Evolutionary conservation across 129 eudicot species (phyloP), one percentile per base, ranked within the genome.

Genomic region (Calendula officinalis): DNA sequence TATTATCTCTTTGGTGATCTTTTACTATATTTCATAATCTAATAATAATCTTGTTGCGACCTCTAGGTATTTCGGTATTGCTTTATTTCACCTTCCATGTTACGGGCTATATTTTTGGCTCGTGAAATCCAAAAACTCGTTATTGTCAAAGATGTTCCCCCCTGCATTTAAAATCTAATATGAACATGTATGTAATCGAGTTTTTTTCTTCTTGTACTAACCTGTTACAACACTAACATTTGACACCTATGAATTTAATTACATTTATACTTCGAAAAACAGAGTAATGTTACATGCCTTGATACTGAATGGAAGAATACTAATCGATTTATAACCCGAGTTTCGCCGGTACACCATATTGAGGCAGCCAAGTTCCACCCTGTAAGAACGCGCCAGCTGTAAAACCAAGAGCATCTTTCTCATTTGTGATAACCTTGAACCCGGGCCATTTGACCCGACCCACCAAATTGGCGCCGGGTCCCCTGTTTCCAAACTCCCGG

Each of bases 11-110:
- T 32, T 0, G 22, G 45, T 40, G 10, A 12, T 47, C 47, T 9
- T 37, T 70, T 46, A 33, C 14, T 49, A 47, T 70, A n/a, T 12
- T 22, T 8, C 33, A 10, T 35, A 39, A 47, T 56, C 60, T 55
- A 30, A 54, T 41, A 30, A 54, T 41, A 50, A 45, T 9, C 32
- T 16, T n/a, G 62, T 7, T 55, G 16, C 53, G 50, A 30, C 62
- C 69, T 56, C n/a, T 77, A 90, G 97, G 97, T 90, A 90, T 38
- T 64, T 90, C 8, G 83, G 80, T 42, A 48, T 86, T 62, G 97
- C 89, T 12, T 53, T 84, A 79, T 70, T 87, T 70, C 97, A 90
- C 73, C 32, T 87, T 8, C 97, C 94, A 9, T 91, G 89, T 69
- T 86, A 84, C 35, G 92, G 94, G 49, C 46, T 91, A 41, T 87